Percentiles rank a stretch among this genome's conserved stretches.
Conservation (phyloP, 257 asterid genomes). For the Craterostigma plantagineum region DNA sequence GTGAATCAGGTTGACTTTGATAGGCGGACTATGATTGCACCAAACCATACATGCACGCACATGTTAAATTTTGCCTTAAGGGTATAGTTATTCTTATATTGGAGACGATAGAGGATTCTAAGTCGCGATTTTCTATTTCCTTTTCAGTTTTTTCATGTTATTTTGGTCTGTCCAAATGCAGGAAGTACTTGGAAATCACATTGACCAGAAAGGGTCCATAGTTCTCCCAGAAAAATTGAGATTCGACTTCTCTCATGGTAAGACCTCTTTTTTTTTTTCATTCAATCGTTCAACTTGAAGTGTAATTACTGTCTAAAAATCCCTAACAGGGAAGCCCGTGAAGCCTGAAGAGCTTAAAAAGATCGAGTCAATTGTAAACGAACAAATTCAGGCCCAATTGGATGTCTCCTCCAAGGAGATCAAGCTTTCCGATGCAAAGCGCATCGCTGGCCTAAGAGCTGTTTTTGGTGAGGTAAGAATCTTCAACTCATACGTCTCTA, state of each 20-base stretch:
- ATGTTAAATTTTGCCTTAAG: constrained; percentile 84
- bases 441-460: constrained; percentile 76
- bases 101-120: constrained; percentile 3
- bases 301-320: constrained; percentile 8
- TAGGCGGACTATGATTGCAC: constrained; percentile 69
- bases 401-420: constrained; percentile 72
- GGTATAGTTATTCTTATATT: constrained; percentile 22
- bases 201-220: constrained; percentile 98
- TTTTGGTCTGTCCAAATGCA: constrained; percentile 14
- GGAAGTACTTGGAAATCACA: constrained; percentile 91
- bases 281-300: constrained; percentile 1
- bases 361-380: constrained; percentile 82
- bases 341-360: constrained; percentile 72
- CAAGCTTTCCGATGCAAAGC: constrained; percentile 58
- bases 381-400: constrained; percentile 70
- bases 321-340: constrained; percentile 75
- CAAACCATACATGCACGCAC: constrained; percentile 98
- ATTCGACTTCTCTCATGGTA: constrained; percentile 41
- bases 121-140: constrained; percentile 1
- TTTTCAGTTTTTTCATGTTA: neutral
- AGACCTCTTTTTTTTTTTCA: neutral
- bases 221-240: constrained; percentile 98
- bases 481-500: constrained; percentile 5
- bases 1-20: constrained; percentile 71
- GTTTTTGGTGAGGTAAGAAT: constrained; percentile 96